Evolutionary conservation across 805 yeast species (phyloP).

Genomic region (Saccharomycodes ludwigii): DNA sequence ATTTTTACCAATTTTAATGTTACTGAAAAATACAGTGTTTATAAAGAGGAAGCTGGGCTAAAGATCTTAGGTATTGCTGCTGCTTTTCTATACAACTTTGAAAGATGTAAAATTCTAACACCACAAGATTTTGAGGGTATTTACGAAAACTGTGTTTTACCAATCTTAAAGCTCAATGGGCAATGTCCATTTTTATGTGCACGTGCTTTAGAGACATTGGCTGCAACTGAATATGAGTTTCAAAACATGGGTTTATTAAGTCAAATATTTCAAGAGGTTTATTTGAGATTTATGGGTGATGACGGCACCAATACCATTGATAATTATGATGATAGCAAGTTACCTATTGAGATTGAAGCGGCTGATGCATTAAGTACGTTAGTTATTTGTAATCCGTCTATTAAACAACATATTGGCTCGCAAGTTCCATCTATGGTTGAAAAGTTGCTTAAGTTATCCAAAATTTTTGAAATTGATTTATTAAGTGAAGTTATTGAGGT

Average conservation of each 20-base stretch:
- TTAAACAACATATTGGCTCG: conserved; percentile 54
- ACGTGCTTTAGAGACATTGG: conserved; percentile 50
- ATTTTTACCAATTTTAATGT: conserved; percentile 28
- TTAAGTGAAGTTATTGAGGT: conserved; percentile 89
- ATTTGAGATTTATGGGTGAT: conserved; percentile 25
- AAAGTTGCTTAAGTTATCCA: conserved; percentile 59
- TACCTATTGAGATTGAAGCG: conserved; percentile 77
- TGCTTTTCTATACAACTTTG: conserved; percentile 17
- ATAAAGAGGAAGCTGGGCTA: conserved; percentile 71
- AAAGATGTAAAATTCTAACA: conserved; percentile 27
- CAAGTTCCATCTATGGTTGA: conserved; percentile 78
- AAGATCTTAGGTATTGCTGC: conserved; percentile 68
- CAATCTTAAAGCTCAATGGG: conserved; percentile 39
- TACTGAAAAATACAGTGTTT: conserved; percentile 30
- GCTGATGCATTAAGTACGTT: conserved; percentile 80
- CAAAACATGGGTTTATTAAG: conserved; percentile 28
- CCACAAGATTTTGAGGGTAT: conserved; percentile 44
- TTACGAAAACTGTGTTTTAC: conserved; percentile 46
- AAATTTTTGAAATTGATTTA: conserved; percentile 74
- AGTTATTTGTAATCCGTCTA: conserved; percentile 46
- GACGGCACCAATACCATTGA: conserved; percentile 20
- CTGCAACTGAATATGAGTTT: conserved; percentile 24
- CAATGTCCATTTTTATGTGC: conserved; percentile 57
- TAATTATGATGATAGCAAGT: conserved; percentile 31
- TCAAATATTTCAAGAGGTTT: conserved; percentile 29